A percentile compares a stretch with the other conserved stretches of the same genome.
These are phyloP conservation scores for Piromyces sp. DNA, from an alignment of 192 early-diverging fungal species.

Conservation along the genomic window DNA sequence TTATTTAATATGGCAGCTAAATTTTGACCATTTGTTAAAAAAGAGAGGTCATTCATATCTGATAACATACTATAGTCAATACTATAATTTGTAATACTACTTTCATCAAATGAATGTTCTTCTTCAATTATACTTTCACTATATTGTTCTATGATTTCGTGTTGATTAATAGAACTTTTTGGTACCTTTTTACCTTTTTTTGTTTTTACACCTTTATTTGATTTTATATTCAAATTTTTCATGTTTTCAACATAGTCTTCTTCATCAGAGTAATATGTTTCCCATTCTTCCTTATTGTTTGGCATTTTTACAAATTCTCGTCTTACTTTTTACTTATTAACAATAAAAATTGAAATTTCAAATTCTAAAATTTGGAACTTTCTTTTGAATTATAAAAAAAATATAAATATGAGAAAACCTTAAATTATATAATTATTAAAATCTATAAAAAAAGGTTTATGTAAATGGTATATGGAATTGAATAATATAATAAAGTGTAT, in stretches of 20 bases:
- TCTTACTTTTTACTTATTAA: too few species aligned
- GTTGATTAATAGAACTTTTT: not conserved
- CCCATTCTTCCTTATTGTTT: not conserved
- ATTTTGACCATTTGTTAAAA: not conserved
- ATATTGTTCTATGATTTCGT: not conserved
- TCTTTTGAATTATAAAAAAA: too few species aligned
- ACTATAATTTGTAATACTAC: not conserved
- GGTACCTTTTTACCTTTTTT: not conserved
- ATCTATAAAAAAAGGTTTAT: too few species aligned
- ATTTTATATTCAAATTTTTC: not conserved
- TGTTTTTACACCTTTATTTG: not conserved
- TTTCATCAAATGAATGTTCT: not conserved
- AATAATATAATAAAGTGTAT: too few species aligned
- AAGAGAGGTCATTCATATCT: not conserved
- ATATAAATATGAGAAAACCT: too few species aligned
- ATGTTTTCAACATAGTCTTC: not conserved
- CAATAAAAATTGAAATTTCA: too few species aligned
- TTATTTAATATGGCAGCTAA: not conserved
- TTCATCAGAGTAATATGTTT: not conserved
- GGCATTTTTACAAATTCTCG: not conserved
- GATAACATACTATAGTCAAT: not conserved
- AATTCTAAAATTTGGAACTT: too few species aligned
- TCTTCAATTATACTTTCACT: not conserved
- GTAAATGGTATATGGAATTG: too few species aligned
- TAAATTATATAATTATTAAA: too few species aligned